Conservation (phyloP, 192 early-diverging fungal genomes). For the Umbelopsis vinacea region DNA sequence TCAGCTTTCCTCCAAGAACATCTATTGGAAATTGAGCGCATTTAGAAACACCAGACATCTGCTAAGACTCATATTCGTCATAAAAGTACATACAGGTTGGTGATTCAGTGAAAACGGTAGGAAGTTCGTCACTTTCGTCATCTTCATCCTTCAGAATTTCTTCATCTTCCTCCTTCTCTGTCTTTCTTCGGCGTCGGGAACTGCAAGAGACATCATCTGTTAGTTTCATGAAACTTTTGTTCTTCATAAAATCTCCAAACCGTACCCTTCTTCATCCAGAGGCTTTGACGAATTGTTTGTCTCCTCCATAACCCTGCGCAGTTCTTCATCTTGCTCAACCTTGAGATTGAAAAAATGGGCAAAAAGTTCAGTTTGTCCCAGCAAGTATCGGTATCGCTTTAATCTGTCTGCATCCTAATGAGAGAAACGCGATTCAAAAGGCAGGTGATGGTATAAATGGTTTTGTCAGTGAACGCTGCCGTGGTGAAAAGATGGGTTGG, state of each 20-base stretch:
- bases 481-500: no score
- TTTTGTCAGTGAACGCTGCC: background rate
- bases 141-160: conserved; percentile 87
- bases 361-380: conserved; percentile 67
- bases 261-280: conserved; percentile 48
- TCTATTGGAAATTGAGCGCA: conserved; percentile 47
- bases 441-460: background rate
- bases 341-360: conserved; percentile 67
- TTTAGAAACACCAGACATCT: background rate
- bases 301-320: conserved; percentile 53
- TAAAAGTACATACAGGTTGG: conserved; percentile 68
- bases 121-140: conserved; percentile 51
- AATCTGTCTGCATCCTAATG: conserved; percentile 58
- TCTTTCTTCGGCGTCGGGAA: conserved; percentile 87
- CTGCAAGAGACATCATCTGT: conserved; percentile 25
- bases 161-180: conserved; percentile 97
- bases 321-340: conserved; percentile 58
- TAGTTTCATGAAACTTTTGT: background rate
- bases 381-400: conserved; percentile 71
- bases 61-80: background rate
- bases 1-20: conserved; percentile 87
- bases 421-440: background rate
- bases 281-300: conserved; percentile 36
- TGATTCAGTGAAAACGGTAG: conserved; percentile 86
- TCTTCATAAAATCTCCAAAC: background rate